Base-by-base conservation (phyloP, 495 filamentous ascomycete genomes). In the Hypoxylon perforatum region DNA sequence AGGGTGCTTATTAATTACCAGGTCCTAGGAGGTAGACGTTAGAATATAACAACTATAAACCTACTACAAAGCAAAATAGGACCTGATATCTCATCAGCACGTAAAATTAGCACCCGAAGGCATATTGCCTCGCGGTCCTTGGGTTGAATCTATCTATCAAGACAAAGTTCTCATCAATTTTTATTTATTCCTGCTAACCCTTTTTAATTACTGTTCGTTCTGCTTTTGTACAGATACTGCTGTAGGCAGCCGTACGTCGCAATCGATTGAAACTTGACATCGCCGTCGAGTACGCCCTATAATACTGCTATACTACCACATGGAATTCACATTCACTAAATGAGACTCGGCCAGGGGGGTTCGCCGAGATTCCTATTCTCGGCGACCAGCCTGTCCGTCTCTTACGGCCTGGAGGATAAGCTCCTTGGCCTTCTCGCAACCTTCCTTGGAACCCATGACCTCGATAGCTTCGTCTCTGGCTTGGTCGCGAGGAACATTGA, bases 401-500 rank as follows among this genome's bases (percentile, higher is more conserved):
- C 77, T 80, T 18, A 99, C 92, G 45, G 91, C 88, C 51, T 91
- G 87, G 58, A 99, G 78, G 67, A 99, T 97, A 72, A 94, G 82
- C 45, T 96, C 89, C 79, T 87, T 93, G 36, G 95, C 96, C 76
- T 92, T 86, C 78, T 97, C 93, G 12, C 96, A 84, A 18, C 91
- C 92, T 50, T 92, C 91, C 70, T 84, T 85, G 57, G 82, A 85
- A 25, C 95, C 95, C 53, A 88, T 78, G 69, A 98, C 88, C 79
- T 96, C 91, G 71, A 98, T 97, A 2, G 94, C 91, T 72, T 97
- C 93, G 7, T 82, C 86, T 69, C 84, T 86, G 38, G 84, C 85
- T 67, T 94, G 88, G 73, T 91, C 90, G 63, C 90, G 87, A 41
- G 95, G 95, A 46, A 98, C 92, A 36, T 90, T 92, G 76, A 99